Base-by-base conservation (phyloP, 2,329 filamentous ascomycete species). In the Rutstroemia sp. region DNA sequence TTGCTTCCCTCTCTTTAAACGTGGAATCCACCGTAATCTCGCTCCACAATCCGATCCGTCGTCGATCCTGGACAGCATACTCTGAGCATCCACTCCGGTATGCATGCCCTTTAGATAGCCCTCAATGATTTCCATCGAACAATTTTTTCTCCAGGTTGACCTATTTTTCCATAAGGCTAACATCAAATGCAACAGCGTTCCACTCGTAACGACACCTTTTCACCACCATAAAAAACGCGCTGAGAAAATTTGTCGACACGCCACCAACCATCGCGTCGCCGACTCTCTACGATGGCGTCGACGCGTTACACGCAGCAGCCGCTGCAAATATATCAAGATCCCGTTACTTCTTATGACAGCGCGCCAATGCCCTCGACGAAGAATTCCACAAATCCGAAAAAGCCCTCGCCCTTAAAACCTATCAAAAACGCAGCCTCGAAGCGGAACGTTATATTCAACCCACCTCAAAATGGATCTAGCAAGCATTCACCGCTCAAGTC, bases 401-500 rank as follows among this genome's bases (percentile, higher is more conserved):
- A 67, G 25, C 42, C 50, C 14, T 66, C 68, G 64, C 75, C 75
- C 57, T 65, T 78, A 46, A 71, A 74, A 53, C 69, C 72, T 14
- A 67, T 72, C 45, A 73, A 67, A 59, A 68, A 69, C 61, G 63
- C 62, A 2, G 52, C 62, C 3, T 66, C 78, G 64, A 80, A 79
- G 72, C 75, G 78, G 60, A 88, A 88, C 71, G 78, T 86, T 64
- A 74, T 85, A 56, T 78, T 92, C 65, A 83, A 87, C 63, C 86
- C 87, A 23, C 74, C 80, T 21, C 71, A 75, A 54, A 66, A 59
- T 71, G 77, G 58, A 70, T 75, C 65, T 73, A 65, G 78, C 66
- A 79, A 76, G 67, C 79, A 78, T 57, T 95, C 89, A 54, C 90
- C 88, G 10, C 80, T 79, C 66, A 95, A 94, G 73, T 72, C 78